Evolutionary conservation across 2,329 filamentous ascomycete genomes (phyloP), one percentile per base, ranked within the genome.

Genomic region (Cytospora piceae): DNA sequence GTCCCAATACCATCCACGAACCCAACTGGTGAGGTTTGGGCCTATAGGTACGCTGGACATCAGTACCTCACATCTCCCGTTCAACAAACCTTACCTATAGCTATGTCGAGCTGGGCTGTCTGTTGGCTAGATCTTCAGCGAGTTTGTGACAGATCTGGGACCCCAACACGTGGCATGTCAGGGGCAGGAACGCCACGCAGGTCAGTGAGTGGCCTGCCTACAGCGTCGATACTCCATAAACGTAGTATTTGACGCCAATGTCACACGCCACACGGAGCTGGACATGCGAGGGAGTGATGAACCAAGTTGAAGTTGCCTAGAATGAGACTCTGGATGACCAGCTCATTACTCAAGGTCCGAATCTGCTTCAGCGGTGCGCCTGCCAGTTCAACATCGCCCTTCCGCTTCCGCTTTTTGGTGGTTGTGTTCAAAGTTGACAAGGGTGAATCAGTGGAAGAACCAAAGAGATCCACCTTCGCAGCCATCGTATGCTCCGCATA

Each of bases 281-380:
- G 4, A n/a, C 6, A 42, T 4, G 17, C 20, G 8, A 9, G 6
- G 39, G 39, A 42, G 14, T n/a, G 17, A n/a, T 42, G 39, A 42
- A 42, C 20, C 15, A 42, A 42, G 39, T n/a, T 42, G 39, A 39
- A 3, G n/a, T n/a, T 86, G 0, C 94, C 94, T 59, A 97, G 76
- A 69, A 99, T 97, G 66, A 98, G 80, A 76, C 93, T 97, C 81
- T 99, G 94, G 63, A 96, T 89, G 27, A 98, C 87, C 74, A 94
- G 87, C 77, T 98, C 94, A 75, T 96, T 90, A 64, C 89, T 90
- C 61, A 96, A 85, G 54, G 95, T 84, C 68, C 84, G 85, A 46
- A 93, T 81, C 67, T 78, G 83, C 71, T 83, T 81, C 15, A 82
- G 79, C 53, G 78, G 73, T 20, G 78, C 73, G 32, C 74, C 71